Evolutionary conservation across 106 monocot genomes (phyloP), one percentile per base, ranked within the genome.

Genomic region (Acanthochlamys bracteata): DNA sequence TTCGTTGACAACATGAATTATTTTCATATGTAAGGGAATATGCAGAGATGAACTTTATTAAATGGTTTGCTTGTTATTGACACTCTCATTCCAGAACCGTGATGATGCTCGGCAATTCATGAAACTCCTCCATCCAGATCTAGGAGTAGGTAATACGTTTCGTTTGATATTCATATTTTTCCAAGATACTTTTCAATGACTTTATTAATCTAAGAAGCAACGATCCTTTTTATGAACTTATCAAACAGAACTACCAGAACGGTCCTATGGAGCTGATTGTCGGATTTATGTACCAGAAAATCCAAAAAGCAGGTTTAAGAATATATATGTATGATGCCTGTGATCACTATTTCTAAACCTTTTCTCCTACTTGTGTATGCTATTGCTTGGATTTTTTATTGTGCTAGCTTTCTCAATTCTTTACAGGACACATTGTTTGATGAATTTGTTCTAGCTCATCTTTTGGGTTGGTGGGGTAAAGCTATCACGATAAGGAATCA

Each of bases 391-490:
- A n/a, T 61, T 17, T 47, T 71, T 67, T 21, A 61, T 79, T 56
- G 21, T 76, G 66, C 70, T 86, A n/a, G 46, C 83, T 73, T 75
- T 66, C 70, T 72, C n/a, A 16, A 68, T 77, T 83, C 67, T 77
- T 68, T 82, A 21, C 82, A 95, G 94, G 94, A 95, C 20, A 95
- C 90, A 17, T 72, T 95, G 53, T 90, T 95, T 79, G 94, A 95
- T 80, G 94, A 95, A 68, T 95, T 95, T 86, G 94, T 90, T 47
- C 69, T 87, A 53, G 94, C 94, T 56, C 94, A 95, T 76, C 76
- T 95, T 53, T 90, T 95, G 75, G 94, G 94, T 53, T 95, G 94
- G 94, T 95, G 94, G 90, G 90, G 84, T 7, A 95, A 95, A 53
- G 94, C 90, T 33, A 95, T 95, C 77, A 95, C 90, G 94, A 90